Evolutionary conservation across 1,284 basidiomycete genomes (phyloP).

Genomic region (Moesziomyces globuligerus): DNA sequence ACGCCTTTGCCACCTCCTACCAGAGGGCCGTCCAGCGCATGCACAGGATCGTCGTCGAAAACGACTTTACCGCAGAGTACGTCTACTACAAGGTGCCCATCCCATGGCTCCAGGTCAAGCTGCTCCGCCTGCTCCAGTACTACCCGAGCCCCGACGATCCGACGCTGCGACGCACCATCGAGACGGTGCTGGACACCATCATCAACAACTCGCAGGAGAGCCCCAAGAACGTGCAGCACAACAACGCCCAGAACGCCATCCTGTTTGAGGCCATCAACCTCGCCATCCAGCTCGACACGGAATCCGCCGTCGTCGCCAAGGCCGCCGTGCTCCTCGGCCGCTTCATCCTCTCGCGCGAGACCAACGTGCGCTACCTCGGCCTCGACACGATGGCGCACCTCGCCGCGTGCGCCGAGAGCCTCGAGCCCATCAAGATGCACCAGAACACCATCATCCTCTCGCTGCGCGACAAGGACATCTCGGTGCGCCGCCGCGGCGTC

Average conservation of each 20-base stretch:
- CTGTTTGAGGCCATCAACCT: conserved; percentile 97
- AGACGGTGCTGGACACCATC: conserved; percentile 86
- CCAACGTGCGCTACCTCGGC: conserved; percentile 96
- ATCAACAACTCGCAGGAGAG: conserved; percentile 94
- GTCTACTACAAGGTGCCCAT: conserved; percentile 97
- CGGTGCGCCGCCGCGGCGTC: conserved; percentile 89
- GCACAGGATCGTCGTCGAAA: conserved; percentile 85
- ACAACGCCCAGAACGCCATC: conserved; percentile 98
- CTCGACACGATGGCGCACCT: conserved; percentile 98
- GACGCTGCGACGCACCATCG: conserved; percentile 79
- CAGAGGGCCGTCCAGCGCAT: conserved; percentile 92
- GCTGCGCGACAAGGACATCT: conserved; percentile 95
- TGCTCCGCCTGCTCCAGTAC: conserved; percentile 91
- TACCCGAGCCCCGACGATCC: conserved; percentile 93
- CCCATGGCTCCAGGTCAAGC: conserved; percentile 97
- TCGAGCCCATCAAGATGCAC: conserved; percentile 92
- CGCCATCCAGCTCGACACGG: conserved; percentile 94
- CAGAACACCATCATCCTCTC: conserved; percentile 94
- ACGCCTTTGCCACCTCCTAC: conserved; percentile 89
- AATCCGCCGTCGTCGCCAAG: conserved; percentile 85
- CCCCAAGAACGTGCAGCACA: conserved; percentile 94
- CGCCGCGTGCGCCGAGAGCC: conserved; percentile 83
- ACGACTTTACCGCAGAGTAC: conserved; percentile 85
- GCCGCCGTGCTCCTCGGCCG: conserved; percentile 91
- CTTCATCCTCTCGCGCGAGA: conserved; percentile 97